These are phyloP conservation scores for barley (Hordeum vulgare) DNA, from an alignment of 176 grass and related monocot genomes.

Conservation along the genomic window DNA sequence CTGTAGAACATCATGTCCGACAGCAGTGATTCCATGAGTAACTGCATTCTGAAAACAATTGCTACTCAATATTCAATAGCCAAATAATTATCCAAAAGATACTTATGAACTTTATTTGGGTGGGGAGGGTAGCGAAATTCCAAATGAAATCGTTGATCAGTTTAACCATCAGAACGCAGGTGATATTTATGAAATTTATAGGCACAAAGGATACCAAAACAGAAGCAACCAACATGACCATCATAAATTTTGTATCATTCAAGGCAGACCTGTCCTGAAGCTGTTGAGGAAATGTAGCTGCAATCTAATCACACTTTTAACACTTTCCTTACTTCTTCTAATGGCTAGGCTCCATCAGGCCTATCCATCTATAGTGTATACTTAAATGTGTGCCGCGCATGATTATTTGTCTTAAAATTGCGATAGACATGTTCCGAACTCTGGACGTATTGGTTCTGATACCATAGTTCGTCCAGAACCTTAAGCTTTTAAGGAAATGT, in stretches of 20 bases:
- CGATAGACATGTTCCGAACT: background rate
- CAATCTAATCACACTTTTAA: background rate
- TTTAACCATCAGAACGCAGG: background rate
- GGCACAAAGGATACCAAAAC: background rate
- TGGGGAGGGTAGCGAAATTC: background rate
- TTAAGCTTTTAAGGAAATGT: background rate
- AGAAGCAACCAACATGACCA: background rate
- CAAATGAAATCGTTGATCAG: background rate
- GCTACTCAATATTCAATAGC: conserved; percentile 11
- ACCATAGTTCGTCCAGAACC: background rate
- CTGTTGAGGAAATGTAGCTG: background rate
- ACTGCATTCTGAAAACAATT: conserved; percentile 63
- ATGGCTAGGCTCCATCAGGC: background rate
- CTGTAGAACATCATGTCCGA: conserved; percentile 73
- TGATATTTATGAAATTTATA: background rate
- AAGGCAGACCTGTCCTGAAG: background rate
- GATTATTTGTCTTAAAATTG: background rate
- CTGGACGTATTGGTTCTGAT: background rate
- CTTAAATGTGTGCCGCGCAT: background rate
- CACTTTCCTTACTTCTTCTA: background rate
- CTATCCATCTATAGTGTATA: background rate
- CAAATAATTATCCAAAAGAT: background rate
- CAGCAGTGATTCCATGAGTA: conserved; percentile 62
- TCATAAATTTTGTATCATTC: background rate
- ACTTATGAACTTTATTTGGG: background rate